Percentiles rank a stretch among this genome's conserved stretches.
Evolutionary conservation across 495 filamentous ascomycete species (phyloP).

Genomic region (Neurospora sp.): DNA sequence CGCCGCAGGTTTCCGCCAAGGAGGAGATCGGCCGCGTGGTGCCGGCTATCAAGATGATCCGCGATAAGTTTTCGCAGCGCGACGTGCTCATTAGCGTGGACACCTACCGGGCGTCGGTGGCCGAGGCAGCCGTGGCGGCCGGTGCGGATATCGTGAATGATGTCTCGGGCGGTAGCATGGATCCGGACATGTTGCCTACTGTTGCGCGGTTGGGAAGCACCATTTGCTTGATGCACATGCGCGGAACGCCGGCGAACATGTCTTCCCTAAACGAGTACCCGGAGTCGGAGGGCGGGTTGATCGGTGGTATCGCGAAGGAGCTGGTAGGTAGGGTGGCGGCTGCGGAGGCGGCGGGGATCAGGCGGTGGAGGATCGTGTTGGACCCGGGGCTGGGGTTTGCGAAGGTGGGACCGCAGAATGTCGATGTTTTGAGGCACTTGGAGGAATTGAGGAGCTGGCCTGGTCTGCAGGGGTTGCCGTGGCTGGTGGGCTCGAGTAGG

Average conservation of each 20-base stretch:
- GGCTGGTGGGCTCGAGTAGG: slow-evolving; percentile 81
- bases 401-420: slow-evolving; percentile 69
- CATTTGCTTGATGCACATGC: slow-evolving; percentile 91
- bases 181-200: slow-evolving; percentile 72
- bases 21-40: slow-evolving; percentile 74
- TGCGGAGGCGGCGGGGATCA: slow-evolving; percentile 73
- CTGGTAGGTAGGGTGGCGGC: slow-evolving; percentile 58
- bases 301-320: slow-evolving; percentile 59
- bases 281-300: slow-evolving; percentile 43
- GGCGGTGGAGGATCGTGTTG: slow-evolving; percentile 88
- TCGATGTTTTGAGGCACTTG: slow-evolving; percentile 64
- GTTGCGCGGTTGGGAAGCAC: slow-evolving; percentile 72
- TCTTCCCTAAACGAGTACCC: slow-evolving; percentile 58
- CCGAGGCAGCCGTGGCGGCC: slow-evolving; percentile 65
- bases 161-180: slow-evolving; percentile 72
- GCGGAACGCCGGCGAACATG: slow-evolving; percentile 83
- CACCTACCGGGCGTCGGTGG: slow-evolving; percentile 82
- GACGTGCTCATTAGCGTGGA: slow-evolving; percentile 71
- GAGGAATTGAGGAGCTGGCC: slow-evolving; percentile 50
- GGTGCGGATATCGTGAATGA: slow-evolving; percentile 96
- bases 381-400: slow-evolving; percentile 94
- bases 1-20: slow-evolving; percentile 49
- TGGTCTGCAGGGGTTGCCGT: slow-evolving; percentile 65
- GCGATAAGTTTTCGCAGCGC: slow-evolving; percentile 49
- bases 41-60: slow-evolving; percentile 65